Conservation (phyloP, 2,329 filamentous ascomycete genomes). For the Trichoderma simmonsii region DNA sequence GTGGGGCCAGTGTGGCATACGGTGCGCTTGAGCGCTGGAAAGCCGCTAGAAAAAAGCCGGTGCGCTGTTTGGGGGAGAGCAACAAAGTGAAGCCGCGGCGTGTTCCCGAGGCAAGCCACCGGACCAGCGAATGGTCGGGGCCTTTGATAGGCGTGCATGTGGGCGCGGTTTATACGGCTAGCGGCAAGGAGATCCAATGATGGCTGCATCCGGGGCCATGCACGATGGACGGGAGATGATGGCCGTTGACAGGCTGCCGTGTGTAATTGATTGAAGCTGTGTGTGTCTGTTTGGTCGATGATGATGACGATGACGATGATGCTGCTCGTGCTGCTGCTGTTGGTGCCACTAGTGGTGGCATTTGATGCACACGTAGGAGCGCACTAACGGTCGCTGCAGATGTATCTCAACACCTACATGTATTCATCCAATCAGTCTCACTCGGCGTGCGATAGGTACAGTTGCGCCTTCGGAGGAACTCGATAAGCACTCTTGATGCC, state of each 20-base stretch:
- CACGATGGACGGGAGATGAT: not conserved
- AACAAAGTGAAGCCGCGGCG: not conserved
- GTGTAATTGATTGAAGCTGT: not conserved
- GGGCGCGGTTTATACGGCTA: not conserved
- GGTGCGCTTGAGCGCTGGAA: constrained; percentile 8
- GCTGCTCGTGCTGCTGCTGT: not conserved
- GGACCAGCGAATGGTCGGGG: not conserved
- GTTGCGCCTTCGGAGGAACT: not conserved
- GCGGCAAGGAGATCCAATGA: not conserved
- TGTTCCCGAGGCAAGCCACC: not conserved
- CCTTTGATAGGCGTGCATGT: not conserved
- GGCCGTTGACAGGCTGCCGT: not conserved
- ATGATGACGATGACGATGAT: not conserved
- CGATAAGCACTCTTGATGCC: not conserved
- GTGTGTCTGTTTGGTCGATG: not conserved
- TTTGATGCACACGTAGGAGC: not conserved
- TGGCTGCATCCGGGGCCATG: constrained; percentile 3
- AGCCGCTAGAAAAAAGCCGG: not conserved
- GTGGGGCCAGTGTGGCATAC: constrained; percentile 18
- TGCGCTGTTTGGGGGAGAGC: not conserved
- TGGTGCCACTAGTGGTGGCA: not conserved
- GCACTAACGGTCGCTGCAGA: not conserved
- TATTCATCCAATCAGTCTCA: not conserved
- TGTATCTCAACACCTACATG: not conserved
- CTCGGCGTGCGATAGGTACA: not conserved